These are phyloP conservation scores for Cladosporium sphaerospermum DNA, from an alignment of 2,329 filamentous ascomycete species.

Conservation along the genomic window DNA sequence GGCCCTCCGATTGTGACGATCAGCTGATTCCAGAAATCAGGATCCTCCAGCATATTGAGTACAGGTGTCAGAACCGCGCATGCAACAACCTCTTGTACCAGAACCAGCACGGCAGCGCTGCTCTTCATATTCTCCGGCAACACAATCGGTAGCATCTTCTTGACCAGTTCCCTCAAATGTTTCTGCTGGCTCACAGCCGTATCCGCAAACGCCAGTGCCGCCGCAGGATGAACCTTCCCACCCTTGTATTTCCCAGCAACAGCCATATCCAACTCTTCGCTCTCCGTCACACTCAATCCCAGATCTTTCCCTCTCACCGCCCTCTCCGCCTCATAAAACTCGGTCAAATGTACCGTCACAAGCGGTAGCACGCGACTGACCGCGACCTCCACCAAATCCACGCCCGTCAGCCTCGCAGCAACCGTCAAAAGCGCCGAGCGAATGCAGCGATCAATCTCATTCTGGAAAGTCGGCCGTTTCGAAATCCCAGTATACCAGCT, in stretches of 20 bases:
- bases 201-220: slow-evolving; percentile 74
- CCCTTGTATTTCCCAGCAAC: slow-evolving; percentile 92
- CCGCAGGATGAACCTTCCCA: slow-evolving; percentile 81
- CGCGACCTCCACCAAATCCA: slow-evolving; percentile 78
- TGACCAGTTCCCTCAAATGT: slow-evolving; percentile 71
- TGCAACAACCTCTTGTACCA: slow-evolving; percentile 84
- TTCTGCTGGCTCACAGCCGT: slow-evolving; percentile 81
- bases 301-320: slow-evolving; percentile 80
- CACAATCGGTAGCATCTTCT: slow-evolving; percentile 65
- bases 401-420: slow-evolving; percentile 62
- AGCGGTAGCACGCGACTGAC: slow-evolving; percentile 82
- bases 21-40: slow-evolving; percentile 95
- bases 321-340: slow-evolving; percentile 86
- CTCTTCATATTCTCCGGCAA: slow-evolving; percentile 68
- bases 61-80: slow-evolving; percentile 85
- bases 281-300: slow-evolving; percentile 86
- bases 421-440: slow-evolving; percentile 66
- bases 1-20: slow-evolving; percentile 72
- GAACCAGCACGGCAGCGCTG: slow-evolving; percentile 71
- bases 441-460: slow-evolving; percentile 78
- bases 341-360: slow-evolving; percentile 78
- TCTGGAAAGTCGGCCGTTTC: slow-evolving; percentile 68
- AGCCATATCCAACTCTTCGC: slow-evolving; percentile 88
- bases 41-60: slow-evolving; percentile 74
- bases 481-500: slow-evolving; percentile 89